These are phyloP conservation scores for Gastrolobium villosum DNA, from an alignment of 306 rosid species.

Conservation along the genomic window DNA sequence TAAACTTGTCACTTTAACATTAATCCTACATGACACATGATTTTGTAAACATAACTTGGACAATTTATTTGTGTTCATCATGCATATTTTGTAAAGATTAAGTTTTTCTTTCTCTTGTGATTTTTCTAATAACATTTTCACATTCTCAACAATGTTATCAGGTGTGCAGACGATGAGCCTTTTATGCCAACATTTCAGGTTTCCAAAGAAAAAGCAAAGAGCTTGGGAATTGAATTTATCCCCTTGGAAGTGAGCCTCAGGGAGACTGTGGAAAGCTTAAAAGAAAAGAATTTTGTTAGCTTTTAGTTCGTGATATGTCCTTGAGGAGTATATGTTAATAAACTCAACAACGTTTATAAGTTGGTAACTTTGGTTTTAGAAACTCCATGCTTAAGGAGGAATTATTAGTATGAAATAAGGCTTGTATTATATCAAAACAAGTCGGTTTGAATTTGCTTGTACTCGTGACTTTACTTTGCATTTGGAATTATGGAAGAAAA, in stretches of 20 bases:
- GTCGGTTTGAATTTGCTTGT: too few species aligned
- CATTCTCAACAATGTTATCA: constrained; percentile 35
- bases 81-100: not conserved
- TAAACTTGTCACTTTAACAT: too few species aligned
- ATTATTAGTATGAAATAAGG: too few species aligned
- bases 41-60: not conserved
- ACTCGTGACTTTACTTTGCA: too few species aligned
- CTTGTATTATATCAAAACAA: too few species aligned
- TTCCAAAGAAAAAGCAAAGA: constrained; percentile 67
- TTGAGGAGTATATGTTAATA: not conserved
- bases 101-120: not conserved
- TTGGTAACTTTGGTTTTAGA: not conserved
- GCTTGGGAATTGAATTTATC: constrained; percentile 70
- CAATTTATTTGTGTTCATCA: not conserved
- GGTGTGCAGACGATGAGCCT: constrained; percentile 66
- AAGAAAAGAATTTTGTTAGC: constrained; percentile 19
- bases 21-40: too few species aligned
- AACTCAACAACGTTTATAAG: not conserved
- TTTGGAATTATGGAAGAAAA: too few species aligned
- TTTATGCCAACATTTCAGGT: constrained; percentile 59
- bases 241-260: constrained; percentile 60
- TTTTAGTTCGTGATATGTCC: too few species aligned
- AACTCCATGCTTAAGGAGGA: not conserved
- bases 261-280: constrained; percentile 75
- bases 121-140: not conserved